phyloP scores from a whole-genome alignment of 768 basidiomycete genomes.

The Botryobasidium botryosum region DNA sequence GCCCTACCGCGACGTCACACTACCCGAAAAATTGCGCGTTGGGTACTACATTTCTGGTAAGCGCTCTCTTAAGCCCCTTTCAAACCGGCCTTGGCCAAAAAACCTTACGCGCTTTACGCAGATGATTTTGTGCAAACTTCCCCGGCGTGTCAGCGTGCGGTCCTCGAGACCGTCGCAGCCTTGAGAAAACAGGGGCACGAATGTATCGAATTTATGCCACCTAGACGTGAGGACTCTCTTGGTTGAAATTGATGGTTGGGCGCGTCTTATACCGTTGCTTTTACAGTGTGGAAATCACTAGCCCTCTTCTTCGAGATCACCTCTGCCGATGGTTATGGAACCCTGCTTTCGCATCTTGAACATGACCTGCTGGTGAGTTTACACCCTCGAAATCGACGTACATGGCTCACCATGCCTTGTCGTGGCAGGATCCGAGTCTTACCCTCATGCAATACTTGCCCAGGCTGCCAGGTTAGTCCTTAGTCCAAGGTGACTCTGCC shows the following conservation, averaged over 20 bases:
- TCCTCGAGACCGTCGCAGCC: constrained; percentile 51
- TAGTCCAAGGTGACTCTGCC: too few species aligned
- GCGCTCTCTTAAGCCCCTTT: too few species aligned
- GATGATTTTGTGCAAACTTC: constrained; percentile 51
- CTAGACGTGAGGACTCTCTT: constrained; percentile 24
- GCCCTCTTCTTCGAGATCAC: constrained; percentile 47
- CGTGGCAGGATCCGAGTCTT: too few species aligned
- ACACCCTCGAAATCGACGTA: constrained; percentile 19
- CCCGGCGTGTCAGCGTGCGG: constrained; percentile 57
- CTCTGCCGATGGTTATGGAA: constrained; percentile 59
- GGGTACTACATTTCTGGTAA: too few species aligned
- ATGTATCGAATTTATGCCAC: constrained; percentile 45
- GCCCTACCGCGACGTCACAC: constrained; percentile 38
- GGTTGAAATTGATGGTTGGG: too few species aligned
- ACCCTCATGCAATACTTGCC: constrained; percentile 16
- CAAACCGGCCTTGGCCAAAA: too few species aligned
- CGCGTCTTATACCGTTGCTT: too few species aligned
- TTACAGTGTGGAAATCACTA: constrained; percentile 35
- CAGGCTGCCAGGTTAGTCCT: constrained; percentile 15
- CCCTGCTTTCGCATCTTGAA: constrained; percentile 43
- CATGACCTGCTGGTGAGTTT: constrained; percentile 44
- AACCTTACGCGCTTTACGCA: too few species aligned
- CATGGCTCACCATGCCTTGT: constrained; percentile 14
- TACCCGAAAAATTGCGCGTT: too few species aligned
- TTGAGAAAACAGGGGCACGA: constrained; percentile 60